A percentile compares a stretch with the other conserved stretches of the same genome.
These are phyloP conservation scores for Verticillium klebahnii DNA, from an alignment of 2,329 filamentous ascomycete genomes.

Conservation along the genomic window DNA sequence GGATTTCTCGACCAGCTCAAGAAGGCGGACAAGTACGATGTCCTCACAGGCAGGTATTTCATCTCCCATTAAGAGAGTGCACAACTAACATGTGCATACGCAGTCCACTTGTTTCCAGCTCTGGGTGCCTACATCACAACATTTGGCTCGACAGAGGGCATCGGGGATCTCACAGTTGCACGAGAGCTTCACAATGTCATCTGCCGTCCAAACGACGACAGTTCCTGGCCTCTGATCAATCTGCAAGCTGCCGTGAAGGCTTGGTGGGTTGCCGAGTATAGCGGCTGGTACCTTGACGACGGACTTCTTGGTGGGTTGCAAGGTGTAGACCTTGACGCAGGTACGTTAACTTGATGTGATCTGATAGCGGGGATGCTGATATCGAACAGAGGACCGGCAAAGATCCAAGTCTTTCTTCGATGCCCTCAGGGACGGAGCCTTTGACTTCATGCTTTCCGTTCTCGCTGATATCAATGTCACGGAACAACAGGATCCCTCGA, in stretches of 20 bases:
- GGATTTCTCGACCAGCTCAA: slow-evolving; percentile 65
- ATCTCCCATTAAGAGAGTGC: slow-evolving; percentile 12
- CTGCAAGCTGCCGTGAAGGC: slow-evolving; percentile 74
- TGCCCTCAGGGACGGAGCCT: slow-evolving; percentile 79
- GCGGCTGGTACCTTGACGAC: slow-evolving; percentile 79
- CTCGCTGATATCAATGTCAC: slow-evolving; percentile 75
- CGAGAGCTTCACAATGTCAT: slow-evolving; percentile 66
- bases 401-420: slow-evolving; percentile 71
- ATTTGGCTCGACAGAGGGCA: slow-evolving; percentile 74
- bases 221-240: slow-evolving; percentile 67
- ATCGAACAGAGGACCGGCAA: slow-evolving; percentile 57
- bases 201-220: slow-evolving; percentile 60
- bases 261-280: slow-evolving; percentile 93
- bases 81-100: slow-evolving; percentile 4
- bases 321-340: slow-evolving; percentile 59
- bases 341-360: slow-evolving; percentile 21
- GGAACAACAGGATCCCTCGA: slow-evolving; percentile 84
- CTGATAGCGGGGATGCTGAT: not conserved
- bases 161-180: slow-evolving; percentile 62
- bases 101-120: slow-evolving; percentile 78
- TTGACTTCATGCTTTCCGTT: slow-evolving; percentile 85
- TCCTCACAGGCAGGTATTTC: slow-evolving; percentile 39
- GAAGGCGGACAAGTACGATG: slow-evolving; percentile 72
- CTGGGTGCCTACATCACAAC: slow-evolving; percentile 72
- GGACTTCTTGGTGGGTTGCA: slow-evolving; percentile 25